A percentile compares a stretch with the other conserved stretches of the same genome.
phyloP scores from a whole-genome alignment of 208 protist species.

The Trypanosoma theileri region DNA sequence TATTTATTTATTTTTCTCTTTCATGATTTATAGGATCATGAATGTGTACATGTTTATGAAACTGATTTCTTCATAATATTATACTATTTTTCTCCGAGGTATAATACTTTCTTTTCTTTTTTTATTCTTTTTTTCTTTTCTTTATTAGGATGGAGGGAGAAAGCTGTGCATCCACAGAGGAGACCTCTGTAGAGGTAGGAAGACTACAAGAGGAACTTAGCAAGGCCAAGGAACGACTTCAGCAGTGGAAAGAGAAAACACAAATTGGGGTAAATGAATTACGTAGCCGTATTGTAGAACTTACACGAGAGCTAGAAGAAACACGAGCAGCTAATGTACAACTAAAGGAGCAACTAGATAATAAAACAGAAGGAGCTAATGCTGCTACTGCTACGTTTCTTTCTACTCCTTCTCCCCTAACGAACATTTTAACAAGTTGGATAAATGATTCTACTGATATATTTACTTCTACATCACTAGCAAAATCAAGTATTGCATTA shows the following conservation, averaged over 20 bases:
- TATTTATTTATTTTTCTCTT: too few relatives aligned
- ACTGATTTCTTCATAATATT: neutral
- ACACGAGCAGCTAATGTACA: conserved; percentile 13
- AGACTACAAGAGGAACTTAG: conserved; percentile 49
- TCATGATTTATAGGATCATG: too few relatives aligned
- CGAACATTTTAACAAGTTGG: conserved; percentile 8
- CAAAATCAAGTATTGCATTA: conserved; percentile 14
- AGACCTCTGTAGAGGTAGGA: conserved; percentile 20
- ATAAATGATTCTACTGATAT: neutral
- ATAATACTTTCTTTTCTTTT: conserved; percentile 15
- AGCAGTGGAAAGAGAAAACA: conserved; percentile 72
- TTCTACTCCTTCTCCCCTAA: neutral
- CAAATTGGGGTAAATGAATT: conserved; percentile 76
- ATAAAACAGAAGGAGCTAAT: conserved; percentile 5
- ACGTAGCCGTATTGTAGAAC: conserved; percentile 53
- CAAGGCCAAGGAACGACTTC: conserved; percentile 60
- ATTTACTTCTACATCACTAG: neutral
- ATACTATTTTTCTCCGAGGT: neutral
- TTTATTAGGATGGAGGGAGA: conserved; percentile 12
- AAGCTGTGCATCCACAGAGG: neutral
- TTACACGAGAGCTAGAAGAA: conserved; percentile 40
- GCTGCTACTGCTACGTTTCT: neutral
- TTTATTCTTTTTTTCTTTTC: conserved; percentile 13
- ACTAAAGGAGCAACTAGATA: neutral
- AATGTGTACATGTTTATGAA: neutral